Percentiles rank a stretch among this genome's conserved stretches.
These are phyloP conservation scores for Cicer cuneatum DNA, from an alignment of 306 rosid genomes.

Conservation along the genomic window DNA sequence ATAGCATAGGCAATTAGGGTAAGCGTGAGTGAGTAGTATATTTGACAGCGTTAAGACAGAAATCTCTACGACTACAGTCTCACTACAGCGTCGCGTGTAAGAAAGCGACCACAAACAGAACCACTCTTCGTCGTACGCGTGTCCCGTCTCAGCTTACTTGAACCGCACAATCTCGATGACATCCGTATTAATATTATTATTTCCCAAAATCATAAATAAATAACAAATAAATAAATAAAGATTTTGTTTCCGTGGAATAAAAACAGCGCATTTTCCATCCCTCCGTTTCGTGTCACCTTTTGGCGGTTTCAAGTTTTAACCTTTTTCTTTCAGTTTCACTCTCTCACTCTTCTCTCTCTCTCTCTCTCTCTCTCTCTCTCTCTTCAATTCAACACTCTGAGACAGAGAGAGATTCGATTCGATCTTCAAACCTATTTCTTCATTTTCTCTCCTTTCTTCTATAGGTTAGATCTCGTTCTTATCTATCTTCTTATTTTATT, in stretches of 20 bases:
- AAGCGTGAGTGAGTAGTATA: slow-evolving; percentile 1
- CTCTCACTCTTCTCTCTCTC: slow-evolving; percentile 26
- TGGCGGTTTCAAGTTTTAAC: slow-evolving; percentile 74
- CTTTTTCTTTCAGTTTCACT: slow-evolving; percentile 56
- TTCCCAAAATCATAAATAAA: background rate
- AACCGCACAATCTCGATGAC: slow-evolving; percentile 43
- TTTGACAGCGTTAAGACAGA: slow-evolving; percentile 39
- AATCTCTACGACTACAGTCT: background rate
- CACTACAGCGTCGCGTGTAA: slow-evolving; percentile 20
- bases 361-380: slow-evolving; percentile 32
- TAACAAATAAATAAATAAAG: background rate
- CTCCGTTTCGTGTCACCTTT: slow-evolving; percentile 57
- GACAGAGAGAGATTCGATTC: slow-evolving; percentile 42
- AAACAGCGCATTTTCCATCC: slow-evolving; percentile 33
- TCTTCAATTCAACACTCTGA: slow-evolving; percentile 32
- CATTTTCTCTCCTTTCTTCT: slow-evolving; percentile 33
- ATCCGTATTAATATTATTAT: too few relatives aligned
- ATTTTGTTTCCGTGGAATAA: slow-evolving; percentile 58
- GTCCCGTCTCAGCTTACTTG: slow-evolving; percentile 49
- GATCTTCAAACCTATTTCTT: slow-evolving; percentile 47
- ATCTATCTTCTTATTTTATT: background rate
- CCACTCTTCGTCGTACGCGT: slow-evolving; percentile 50
- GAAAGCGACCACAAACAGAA: slow-evolving; percentile 33
- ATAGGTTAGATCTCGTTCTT: slow-evolving; percentile 42
- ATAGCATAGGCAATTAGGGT: background rate